Base-by-base conservation (phyloP, 805 yeast genomes). In the Candida caryicola region DNA sequence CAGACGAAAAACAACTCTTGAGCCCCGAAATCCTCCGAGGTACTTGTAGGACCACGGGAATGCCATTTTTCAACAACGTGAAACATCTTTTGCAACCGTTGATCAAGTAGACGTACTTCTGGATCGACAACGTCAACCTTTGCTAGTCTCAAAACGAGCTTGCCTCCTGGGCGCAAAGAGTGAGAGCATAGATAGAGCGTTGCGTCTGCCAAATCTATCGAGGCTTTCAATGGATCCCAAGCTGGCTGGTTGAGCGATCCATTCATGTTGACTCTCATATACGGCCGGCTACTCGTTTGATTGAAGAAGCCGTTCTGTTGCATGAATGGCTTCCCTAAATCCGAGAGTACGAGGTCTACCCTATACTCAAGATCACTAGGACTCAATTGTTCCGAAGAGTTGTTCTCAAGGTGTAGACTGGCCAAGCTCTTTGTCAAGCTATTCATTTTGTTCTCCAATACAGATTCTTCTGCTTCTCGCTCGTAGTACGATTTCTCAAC, bases 141-240 rank as follows among this genome's bases (percentile, higher is more conserved):
- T 7, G 58, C 38, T 17, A 69, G 38, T 32, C 71, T 46, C 4
- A 64, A 36, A 5, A 69, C 59, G 29, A 67, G 46, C 1, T 49
- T 55, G 1, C 73, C 73, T 2, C 48, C 48, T 10, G 58, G 53
- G 29, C 44, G 50, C 42, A 69, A 49, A 0, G 57, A 37, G 1
- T 51, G 52, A 33, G 67, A 59, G 9, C 57, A 46, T 13, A 68
- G 43, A 3, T 64, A 41, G 23, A 67, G 46, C 2, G 69, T 53
- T 0, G 72, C 71, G 36, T 68, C 73, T 1, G 71, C 70, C 49
- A 66, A 46, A 45, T 69, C 73, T 10, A 67, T 45, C 2, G 62
- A 45, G 16, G 65, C 49, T 30, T 61, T 59, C n/a, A 41, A 32
- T 1, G 60, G 58, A 23, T 60, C 51, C 4, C 40, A 38, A 12